Evolutionary conservation across 176 grass and related monocot species (phyloP).

Genomic region (Phoenix dactylifera): DNA sequence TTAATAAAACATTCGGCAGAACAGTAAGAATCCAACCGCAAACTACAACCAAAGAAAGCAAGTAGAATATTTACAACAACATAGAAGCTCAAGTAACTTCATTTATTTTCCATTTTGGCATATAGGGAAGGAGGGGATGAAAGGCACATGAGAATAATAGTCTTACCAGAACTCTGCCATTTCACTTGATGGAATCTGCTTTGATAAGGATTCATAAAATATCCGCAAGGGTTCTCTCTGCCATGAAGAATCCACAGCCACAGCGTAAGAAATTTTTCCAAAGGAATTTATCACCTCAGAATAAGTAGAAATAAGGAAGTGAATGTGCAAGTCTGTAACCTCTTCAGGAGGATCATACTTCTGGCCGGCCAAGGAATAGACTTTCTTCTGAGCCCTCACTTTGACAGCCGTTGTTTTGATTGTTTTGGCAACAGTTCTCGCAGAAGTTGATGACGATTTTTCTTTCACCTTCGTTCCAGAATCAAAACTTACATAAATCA

Average conservation of each 20-base stretch:
- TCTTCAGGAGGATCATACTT: conserved; percentile 91
- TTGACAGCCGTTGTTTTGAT: conserved; percentile 24
- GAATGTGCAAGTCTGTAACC: conserved; percentile 13
- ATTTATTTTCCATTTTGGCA: too few species aligned
- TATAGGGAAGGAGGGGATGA: background rate
- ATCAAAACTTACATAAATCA: background rate
- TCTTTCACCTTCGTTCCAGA: conserved; percentile 19
- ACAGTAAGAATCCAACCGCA: too few species aligned
- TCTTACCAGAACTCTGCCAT: conserved; percentile 89
- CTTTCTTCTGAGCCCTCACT: conserved; percentile 63
- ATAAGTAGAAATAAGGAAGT: too few species aligned
- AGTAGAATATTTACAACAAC: too few species aligned
- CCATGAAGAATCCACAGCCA: background rate
- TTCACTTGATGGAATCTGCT: conserved; percentile 89
- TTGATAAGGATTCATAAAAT: conserved; percentile 83
- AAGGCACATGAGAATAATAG: background rate
- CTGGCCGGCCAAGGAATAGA: conserved; percentile 77
- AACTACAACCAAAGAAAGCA: too few species aligned
- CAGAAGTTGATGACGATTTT: conserved; percentile 28
- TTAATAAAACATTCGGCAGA: too few species aligned
- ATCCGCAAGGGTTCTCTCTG: conserved; percentile 90
- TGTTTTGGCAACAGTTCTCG: conserved; percentile 31
- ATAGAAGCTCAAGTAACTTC: too few species aligned
- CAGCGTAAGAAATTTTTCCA: background rate
- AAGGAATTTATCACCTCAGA: too few species aligned